Base-by-base conservation (phyloP, 2,329 filamentous ascomycete species). In the Diaporthe sp. region DNA sequence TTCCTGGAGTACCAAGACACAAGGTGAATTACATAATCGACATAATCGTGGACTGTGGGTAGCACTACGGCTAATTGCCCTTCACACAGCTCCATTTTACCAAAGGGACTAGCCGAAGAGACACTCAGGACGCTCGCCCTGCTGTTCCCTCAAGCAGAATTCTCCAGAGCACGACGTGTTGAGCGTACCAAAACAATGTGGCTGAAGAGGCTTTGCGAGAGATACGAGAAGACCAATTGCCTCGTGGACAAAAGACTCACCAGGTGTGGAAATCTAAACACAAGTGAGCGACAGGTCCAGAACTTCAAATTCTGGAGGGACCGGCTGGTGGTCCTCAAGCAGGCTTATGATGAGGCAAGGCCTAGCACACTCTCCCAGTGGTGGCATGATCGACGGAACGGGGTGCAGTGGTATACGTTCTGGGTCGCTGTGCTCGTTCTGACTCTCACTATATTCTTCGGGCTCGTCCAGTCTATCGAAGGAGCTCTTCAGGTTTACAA, bases 361-460 rank as follows among this genome's bases (percentile, higher is more conserved):
- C 81, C 84, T 9, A 77, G 77, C 47, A 82, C 79, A 0, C 50
- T 87, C 0, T 78, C 77, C 0, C 82, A 86, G 65, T 86, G 83
- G 83, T 87, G 86, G 85, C 77, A 81, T 71, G 85, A 87, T 72
- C 75, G 82, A 2, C 76, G 86, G 0, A 84, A 85, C 37, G 80
- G 82, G 0, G 81, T 83, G 0, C 85, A 87, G 70, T 86, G 85
- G 84, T 87, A 84, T 65, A 86, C 83, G 0, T 85, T 87, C 68
- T 88, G 86, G 86, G 80, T 87, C 3, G 85, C 84, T 0, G 78
- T 86, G 8, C 27, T 85, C 6, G 70, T 86, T 1, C 61, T 86
- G 0, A 39, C 78, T 22, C 77, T 84, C n/a, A 85, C 81, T 0
- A 78, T 83, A 10, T 79, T 85, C 70, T 84, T 88, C 77, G 81